Evolutionary conservation across 2,329 filamentous ascomycete species (phyloP).

Genomic region (Venturia aucupariae): DNA sequence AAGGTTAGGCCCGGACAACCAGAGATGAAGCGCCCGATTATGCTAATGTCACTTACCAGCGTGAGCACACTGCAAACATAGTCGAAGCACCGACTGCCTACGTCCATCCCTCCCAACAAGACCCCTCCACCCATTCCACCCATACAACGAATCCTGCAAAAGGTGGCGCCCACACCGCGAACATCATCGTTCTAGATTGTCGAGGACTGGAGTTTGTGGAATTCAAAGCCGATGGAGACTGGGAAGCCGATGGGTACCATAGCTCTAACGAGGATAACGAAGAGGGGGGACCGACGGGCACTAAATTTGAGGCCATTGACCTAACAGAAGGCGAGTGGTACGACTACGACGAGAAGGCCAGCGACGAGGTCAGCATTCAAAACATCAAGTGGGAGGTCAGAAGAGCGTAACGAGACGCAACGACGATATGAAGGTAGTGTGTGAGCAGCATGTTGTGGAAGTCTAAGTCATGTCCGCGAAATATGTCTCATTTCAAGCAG

Average conservation of each 20-base stretch:
- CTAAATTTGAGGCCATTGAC: conserved; percentile 75
- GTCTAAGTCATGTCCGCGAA: background rate
- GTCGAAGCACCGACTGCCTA: conserved; percentile 65
- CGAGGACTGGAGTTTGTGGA: conserved; percentile 85
- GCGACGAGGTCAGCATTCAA: conserved; percentile 87
- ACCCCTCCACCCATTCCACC: conserved; percentile 23
- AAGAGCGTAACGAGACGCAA: conserved; percentile 44
- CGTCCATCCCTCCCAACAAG: conserved; percentile 12
- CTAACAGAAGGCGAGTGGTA: conserved; percentile 90
- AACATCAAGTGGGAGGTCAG: conserved; percentile 80
- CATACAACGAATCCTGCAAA: conserved; percentile 31
- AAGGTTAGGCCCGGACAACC: conserved; percentile 57
- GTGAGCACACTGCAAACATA: conserved; percentile 80
- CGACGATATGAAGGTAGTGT: background rate
- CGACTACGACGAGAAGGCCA: conserved; percentile 91
- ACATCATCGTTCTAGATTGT: conserved; percentile 86
- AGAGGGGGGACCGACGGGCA: conserved; percentile 44
- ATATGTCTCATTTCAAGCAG: background rate
- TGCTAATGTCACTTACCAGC: conserved; percentile 36
- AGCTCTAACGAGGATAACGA: conserved; percentile 38
- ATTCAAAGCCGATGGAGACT: conserved; percentile 88
- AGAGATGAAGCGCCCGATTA: background rate
- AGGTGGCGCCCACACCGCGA: conserved; percentile 65
- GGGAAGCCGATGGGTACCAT: conserved; percentile 62
- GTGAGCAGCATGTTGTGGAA: background rate